Evolutionary conservation across 1,139 yeast genomes (phyloP).

Genomic region (Citeromyces hawaiiensis): DNA sequence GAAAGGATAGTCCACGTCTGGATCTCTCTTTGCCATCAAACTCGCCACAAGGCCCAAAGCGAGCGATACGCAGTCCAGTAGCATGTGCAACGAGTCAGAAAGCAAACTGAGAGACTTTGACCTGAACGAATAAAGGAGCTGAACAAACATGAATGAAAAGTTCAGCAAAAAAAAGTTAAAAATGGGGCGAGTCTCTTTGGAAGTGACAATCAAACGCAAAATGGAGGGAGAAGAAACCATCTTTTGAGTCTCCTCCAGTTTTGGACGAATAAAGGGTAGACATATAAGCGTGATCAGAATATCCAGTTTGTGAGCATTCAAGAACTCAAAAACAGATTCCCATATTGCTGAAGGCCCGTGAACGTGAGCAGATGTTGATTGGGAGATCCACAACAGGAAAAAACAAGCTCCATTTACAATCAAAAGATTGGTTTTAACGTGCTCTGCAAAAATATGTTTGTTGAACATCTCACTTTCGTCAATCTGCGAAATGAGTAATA

Average conservation of each 20-base stretch:
- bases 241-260: background rate
- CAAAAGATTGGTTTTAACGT: conserved; percentile 12
- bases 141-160: conserved; percentile 88
- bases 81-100: conserved; percentile 94
- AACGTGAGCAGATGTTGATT: background rate
- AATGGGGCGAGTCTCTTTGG: conserved; percentile 76
- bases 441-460: conserved; percentile 9
- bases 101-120: conserved; percentile 85
- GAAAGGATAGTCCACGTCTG: conserved; percentile 69
- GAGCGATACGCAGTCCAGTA: conserved; percentile 82
- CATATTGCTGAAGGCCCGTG: background rate
- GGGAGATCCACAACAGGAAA: conserved; percentile 9
- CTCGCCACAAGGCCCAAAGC: conserved; percentile 87
- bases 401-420: conserved; percentile 11
- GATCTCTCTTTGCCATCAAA: conserved; percentile 30
- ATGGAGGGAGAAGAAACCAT: conserved; percentile 6
- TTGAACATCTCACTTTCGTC: conserved; percentile 11
- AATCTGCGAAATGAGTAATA: conserved; percentile 13
- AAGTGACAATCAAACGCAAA: conserved; percentile 29
- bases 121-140: conserved; percentile 78
- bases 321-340: background rate
- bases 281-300: background rate
- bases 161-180: conserved; percentile 78
- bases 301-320: background rate
- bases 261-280: background rate